Percentiles rank a stretch among this genome's conserved stretches.
Conservation (phyloP, 805 yeast genomes). For the Metschnikowia shivogae region DNA sequence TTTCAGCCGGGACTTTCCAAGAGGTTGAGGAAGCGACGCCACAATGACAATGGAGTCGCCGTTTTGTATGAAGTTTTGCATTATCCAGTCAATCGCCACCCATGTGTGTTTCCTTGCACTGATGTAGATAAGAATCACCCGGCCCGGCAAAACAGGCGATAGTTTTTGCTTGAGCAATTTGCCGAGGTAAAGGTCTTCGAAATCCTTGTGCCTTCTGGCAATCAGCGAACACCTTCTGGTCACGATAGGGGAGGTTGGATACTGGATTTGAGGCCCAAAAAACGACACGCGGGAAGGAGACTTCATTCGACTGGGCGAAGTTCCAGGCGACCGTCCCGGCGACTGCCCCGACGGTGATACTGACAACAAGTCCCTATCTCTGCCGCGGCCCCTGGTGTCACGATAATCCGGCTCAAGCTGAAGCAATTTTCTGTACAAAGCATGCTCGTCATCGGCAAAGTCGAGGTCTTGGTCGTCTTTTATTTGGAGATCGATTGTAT, state of each 20-base stretch:
- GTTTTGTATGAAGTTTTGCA: conserved; percentile 49
- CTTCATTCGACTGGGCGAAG: conserved; percentile 18
- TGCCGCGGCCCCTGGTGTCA: conserved; percentile 15
- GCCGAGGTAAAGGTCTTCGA: conserved; percentile 43
- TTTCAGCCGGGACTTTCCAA: conserved; percentile 7
- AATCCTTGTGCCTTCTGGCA: conserved; percentile 45
- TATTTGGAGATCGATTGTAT: conserved; percentile 44
- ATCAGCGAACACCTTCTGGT: conserved; percentile 41
- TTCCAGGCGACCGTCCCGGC: conserved; percentile 18
- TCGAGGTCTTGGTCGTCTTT: conserved; percentile 19
- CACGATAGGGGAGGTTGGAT: conserved; percentile 40
- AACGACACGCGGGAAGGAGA: conserved; percentile 16
- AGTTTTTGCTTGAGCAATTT: conserved; percentile 25
- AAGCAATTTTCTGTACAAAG: conserved; percentile 16
- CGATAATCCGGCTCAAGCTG: conserved; percentile 3
- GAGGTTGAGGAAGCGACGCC: conserved; percentile 41
- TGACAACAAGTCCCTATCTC: conserved; percentile 11
- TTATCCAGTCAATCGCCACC: conserved; percentile 74
- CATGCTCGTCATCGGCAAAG: conserved; percentile 17
- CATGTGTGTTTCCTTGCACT: conserved; percentile 75
- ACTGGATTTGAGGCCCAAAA: conserved; percentile 17
- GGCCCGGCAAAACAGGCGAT: conserved; percentile 43
- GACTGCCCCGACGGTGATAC: conserved; percentile 1
- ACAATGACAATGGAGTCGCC: conserved; percentile 67
- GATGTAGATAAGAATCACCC: conserved; percentile 60